Evolutionary conservation across 345 rosid genomes (phyloP), one percentile per base, ranked within the genome.

Genomic region (Eutrema heterophyllum): DNA sequence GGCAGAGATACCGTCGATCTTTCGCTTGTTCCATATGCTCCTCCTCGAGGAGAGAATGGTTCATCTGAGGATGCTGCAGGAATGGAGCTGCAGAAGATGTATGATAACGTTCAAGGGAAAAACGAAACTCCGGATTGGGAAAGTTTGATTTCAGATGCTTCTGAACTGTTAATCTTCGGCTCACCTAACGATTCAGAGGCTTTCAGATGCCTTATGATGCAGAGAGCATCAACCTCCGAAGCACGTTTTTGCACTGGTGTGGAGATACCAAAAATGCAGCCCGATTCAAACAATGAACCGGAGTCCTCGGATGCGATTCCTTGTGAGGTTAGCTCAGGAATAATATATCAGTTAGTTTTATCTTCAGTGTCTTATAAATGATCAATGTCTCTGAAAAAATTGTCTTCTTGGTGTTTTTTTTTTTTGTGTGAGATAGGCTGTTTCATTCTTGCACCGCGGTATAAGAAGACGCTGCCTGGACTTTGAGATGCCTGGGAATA

Each of bases 401-500:
- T 13, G 15, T 43, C 7, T 29, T 40, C 48, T 50, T 64, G 55
- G 36, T 72, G 61, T 43, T 71, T 38, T 51, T 53, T n/a, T n/a
- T n/a, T 69, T 39, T 24, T 63, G 35, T 72, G 30, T 65, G 44
- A 21, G 24, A 36, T 76, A 93, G 97, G 79, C 80, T 56, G 76
- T 80, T 81, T 85, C 93, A 55, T 71, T 80, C 84, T 77, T 89
- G 86, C 87, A 88, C 67, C 91, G 96, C n/a, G 89, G 99, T 67
- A 75, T 92, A 74, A 81, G 95, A 77, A 85, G 99, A 77, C 95
- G 99, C 15, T 94, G 97, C 73, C 70, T 94, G 10, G 97, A 94
- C 84, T 94, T 94, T 73, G 97, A 92, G 81, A 75, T 74, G 86
- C 86, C 78, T 0, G 77, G 67, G 40, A 72, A 50, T 71, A 72